phyloP scores from a whole-genome alignment of 495 filamentous ascomycete species.

The Hypoxylon fuscum region DNA sequence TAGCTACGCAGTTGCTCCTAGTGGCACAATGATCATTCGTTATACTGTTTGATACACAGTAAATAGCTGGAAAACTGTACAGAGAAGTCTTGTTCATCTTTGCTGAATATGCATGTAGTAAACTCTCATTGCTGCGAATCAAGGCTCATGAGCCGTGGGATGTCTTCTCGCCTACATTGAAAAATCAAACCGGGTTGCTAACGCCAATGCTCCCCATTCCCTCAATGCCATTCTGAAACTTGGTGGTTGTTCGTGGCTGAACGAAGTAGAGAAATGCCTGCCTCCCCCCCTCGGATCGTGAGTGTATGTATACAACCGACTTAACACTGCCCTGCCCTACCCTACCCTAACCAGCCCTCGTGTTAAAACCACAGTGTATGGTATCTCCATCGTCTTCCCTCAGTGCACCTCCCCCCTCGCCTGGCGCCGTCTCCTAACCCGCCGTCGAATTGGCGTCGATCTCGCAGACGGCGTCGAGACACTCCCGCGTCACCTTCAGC shows the following conservation, averaged over 20 bases:
- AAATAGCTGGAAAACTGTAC: background rate
- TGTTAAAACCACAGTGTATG: background rate
- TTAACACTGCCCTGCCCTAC: too few relatives aligned
- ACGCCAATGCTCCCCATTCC: constrained; percentile 29
- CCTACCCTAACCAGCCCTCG: background rate
- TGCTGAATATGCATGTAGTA: constrained; percentile 1
- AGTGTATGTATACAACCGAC: background rate
- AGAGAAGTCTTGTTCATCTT: background rate
- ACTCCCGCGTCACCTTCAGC: constrained; percentile 60
- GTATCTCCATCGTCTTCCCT: background rate
- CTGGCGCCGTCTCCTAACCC: constrained; percentile 11
- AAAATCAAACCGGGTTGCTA: constrained; percentile 17
- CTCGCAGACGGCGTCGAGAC: constrained; percentile 59
- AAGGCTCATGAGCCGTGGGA: background rate
- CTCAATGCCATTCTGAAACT: constrained; percentile 15
- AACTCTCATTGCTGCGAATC: constrained; percentile 17
- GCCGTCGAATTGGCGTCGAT: constrained; percentile 49
- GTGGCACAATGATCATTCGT: too few relatives aligned
- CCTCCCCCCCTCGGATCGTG: background rate
- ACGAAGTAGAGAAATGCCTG: background rate
- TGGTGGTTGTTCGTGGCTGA: background rate
- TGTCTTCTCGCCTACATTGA: background rate
- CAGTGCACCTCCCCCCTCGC: too few relatives aligned
- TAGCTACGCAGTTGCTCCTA: too few relatives aligned
- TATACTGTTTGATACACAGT: too few relatives aligned